phyloP scores from a whole-genome alignment of 495 filamentous ascomycete genomes.

The Neurospora sp. region DNA sequence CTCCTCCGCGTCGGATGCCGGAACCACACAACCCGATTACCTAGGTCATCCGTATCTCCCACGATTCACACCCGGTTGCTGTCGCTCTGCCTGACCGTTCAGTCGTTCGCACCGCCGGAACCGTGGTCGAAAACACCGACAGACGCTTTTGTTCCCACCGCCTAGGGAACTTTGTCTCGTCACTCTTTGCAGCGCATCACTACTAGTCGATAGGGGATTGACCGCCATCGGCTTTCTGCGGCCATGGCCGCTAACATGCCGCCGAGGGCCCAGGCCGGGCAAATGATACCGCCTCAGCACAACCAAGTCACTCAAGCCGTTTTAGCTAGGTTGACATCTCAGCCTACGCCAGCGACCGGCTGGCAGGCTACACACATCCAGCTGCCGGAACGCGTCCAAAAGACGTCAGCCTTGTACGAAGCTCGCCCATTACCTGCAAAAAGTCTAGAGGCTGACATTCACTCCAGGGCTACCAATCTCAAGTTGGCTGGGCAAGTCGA shows the following conservation, averaged over 20 bases:
- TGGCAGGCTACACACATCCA: constrained; percentile 25
- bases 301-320: constrained; percentile 4
- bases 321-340: constrained; percentile 7
- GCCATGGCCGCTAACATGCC: constrained; percentile 41
- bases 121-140: not conserved
- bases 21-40: not conserved
- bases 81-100: not conserved
- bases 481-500: constrained; percentile 2
- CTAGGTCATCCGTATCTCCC: not conserved
- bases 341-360: constrained; percentile 13
- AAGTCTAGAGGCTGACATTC: not conserved
- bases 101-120: not conserved
- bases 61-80: not conserved
- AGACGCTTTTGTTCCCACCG: not conserved
- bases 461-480: not conserved
- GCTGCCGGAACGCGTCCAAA: constrained; percentile 20
- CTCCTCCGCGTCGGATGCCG: not conserved
- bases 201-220: constrained; percentile 3
- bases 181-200: not conserved
- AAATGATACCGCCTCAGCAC: constrained; percentile 23
- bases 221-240: constrained; percentile 16
- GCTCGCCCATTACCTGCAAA: not conserved
- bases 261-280: constrained; percentile 30
- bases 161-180: not conserved
- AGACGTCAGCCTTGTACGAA: constrained; percentile 28